A percentile compares a stretch with the other conserved stretches of the same genome.
Conservation (phyloP, 2,329 filamentous ascomycete species). For the Harringtonia aguacate region DNA sequence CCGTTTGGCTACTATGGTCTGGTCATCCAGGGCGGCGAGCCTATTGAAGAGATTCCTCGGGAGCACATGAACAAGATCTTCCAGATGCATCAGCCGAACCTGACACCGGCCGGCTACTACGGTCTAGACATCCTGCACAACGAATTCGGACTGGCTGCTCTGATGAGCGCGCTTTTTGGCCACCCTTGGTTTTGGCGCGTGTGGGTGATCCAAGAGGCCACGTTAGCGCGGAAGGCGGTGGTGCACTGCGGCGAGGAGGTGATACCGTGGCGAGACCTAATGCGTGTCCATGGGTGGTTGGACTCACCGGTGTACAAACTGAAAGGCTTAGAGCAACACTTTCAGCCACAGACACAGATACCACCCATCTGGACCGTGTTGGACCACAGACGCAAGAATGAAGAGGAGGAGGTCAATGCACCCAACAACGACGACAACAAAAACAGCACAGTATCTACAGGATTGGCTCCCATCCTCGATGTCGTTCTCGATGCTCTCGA, state of each 20-base stretch:
- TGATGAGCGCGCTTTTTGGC: background rate
- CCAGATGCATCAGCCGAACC: background rate
- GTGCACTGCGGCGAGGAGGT: background rate
- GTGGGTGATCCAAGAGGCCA: slow-evolving; percentile 10
- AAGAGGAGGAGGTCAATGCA: too few relatives aligned
- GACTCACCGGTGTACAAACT: background rate
- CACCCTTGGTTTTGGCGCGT: slow-evolving; percentile 7
- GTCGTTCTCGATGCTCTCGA: slow-evolving; percentile 6
- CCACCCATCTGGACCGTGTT: background rate
- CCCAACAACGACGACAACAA: too few relatives aligned
- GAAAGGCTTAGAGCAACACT: too few relatives aligned
- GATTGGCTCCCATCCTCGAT: slow-evolving; percentile 5
- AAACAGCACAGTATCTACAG: background rate
- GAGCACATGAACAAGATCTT: background rate
- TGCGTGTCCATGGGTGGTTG: background rate
- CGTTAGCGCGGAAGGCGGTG: background rate
- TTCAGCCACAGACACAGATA: background rate
- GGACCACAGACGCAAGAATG: too few relatives aligned
- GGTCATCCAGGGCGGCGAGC: too few relatives aligned
- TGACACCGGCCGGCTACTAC: background rate
- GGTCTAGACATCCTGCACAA: background rate
- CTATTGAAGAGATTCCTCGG: too few relatives aligned
- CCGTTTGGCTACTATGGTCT: too few relatives aligned
- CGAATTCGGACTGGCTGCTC: background rate
- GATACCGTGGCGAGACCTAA: background rate